Base-by-base conservation (phyloP, 2,329 filamentous ascomycete species). In the Paracorniculantispora psalliotae region DNA sequence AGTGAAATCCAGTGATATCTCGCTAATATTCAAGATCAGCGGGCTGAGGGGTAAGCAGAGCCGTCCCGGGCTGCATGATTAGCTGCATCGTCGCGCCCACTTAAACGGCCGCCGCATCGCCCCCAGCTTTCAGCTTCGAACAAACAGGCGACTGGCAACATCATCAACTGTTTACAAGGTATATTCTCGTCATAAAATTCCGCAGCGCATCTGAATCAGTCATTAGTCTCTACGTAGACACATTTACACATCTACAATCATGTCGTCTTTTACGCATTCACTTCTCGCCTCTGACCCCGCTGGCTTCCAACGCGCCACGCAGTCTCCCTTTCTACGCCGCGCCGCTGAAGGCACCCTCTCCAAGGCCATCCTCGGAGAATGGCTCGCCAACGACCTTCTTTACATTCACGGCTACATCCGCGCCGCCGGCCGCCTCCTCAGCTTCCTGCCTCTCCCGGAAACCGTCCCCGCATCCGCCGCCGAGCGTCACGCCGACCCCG, bases 381-480 rank as follows among this genome's bases (percentile, higher is more conserved):
- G 88, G 88, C 82, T 91, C 46, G 82, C 84, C 13, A 88, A 90
- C 70, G 88, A 91, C 71, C 78, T 85, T 9, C 81, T 91, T 61
- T 89, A 90, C 72, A 84, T 87, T 35, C 85, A 89, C 63, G 82
- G 83, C 53, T 89, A 90, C 71, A 81, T 90, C 64, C 79, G 81
- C 26, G 89, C 88, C 64, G 81, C 86, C 23, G 86, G 86, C 9
- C 75, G 79, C n/a, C 72, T 90, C 8, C 80, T 91, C 28, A 76
- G 81, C 35, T 84, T 86, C 63, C 77, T 90, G 47, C 73, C 81
- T 5, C 75, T 89, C 0, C 81, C 83, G 0, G 66, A 70, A n/a
- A 62, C 61, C 0, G 65, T 59, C 4, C 58, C 61, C 9, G 23
- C 61, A 1, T 21, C 53, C 9, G 58, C 71, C 75, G 10, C 23